Base-by-base conservation (phyloP, 2,329 filamentous ascomycete genomes). In the Chaetomiaceae sp. region DNA sequence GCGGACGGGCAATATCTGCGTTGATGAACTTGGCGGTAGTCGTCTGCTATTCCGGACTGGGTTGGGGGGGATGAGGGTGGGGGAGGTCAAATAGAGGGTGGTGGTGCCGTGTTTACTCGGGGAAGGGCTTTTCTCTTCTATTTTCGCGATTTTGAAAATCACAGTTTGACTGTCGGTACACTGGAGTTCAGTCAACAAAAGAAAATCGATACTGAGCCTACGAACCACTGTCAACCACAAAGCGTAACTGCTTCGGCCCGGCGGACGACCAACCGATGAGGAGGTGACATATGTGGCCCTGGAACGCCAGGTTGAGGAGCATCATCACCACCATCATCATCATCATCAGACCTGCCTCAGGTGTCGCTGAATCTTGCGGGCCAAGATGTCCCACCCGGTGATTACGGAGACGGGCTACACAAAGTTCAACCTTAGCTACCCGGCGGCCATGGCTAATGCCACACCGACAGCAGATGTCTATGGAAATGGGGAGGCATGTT, bases 391-490 rank as follows among this genome's bases (percentile, higher is more conserved):
- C 1, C 16, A n/a, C 9, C 21, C 41, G 7, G 23, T 41, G 29
- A 51, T 58, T 16, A 54, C 45, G 11, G 58, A 60, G 38, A 46
- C 53, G 25, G 57, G 44, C 2, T 51, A 61, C 27, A 58, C 58
- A 38, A 57, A 58, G 21, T 61, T 60, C 57, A 62, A 61, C 55
- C 56, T 63, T 48, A 61, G 51, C 21, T 61, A 60, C 27, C 58
- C 60, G 7, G 33, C 44, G 11, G 25, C 38, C 3, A 49, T 51
- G 8, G 58, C 49, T 34, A 57, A 55, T 40, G 38, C 34, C 52
- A 36, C 53, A 7, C 9, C 32, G 2, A n/a, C 18, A 2, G n/a
- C 6, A 25, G 38, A n/a, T 14, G 18, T 11, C 21, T 11, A 30
- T 4, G n/a, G 34, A 11, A 14, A 6, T 3, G 20, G 40, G 25